phyloP scores from a whole-genome alignment of 2,329 filamentous ascomycete species.

The Hypoxylon rubiginosum region DNA sequence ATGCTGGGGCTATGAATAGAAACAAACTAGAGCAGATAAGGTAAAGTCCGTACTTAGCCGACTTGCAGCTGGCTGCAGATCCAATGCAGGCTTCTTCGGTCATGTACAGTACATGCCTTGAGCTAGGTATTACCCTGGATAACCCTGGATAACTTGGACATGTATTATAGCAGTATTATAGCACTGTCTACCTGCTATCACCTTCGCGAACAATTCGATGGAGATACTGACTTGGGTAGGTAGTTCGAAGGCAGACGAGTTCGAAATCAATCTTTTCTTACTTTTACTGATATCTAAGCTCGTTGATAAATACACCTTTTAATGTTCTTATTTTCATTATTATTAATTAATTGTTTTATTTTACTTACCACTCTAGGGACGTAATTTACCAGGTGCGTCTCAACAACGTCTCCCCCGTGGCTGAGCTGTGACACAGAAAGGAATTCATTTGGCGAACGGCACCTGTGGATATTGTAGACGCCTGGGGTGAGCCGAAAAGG shows the following conservation, averaged over 20 bases:
- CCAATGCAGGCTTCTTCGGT: conserved; percentile 17
- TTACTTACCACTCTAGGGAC: background rate
- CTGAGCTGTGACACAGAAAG: conserved; percentile 34
- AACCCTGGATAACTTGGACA: background rate
- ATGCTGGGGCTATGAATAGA: conserved; percentile 36
- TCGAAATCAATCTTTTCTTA: background rate
- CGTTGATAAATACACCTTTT: conserved; percentile 2
- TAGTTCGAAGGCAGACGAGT: background rate
- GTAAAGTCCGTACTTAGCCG: conserved; percentile 27
- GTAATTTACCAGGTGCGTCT: background rate
- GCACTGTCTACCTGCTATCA: background rate
- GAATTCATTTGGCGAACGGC: conserved; percentile 24
- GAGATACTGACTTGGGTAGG: background rate
- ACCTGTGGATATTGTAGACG: conserved; percentile 23
- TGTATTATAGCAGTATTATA: background rate
- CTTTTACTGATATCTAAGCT: background rate
- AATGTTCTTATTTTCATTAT: conserved; percentile 7
- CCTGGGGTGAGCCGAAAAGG: conserved; percentile 11
- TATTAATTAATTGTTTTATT: background rate
- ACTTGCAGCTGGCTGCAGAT: conserved; percentile 26
- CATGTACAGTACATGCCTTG: conserved; percentile 21
- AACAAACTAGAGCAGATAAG: conserved; percentile 21
- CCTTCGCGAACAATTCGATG: conserved; percentile 7
- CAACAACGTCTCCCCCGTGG: conserved; percentile 27
- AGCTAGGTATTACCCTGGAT: background rate